Evolutionary conservation across 2,329 filamentous ascomycete genomes (phyloP).

Genomic region (Diaporthe vaccinii): DNA sequence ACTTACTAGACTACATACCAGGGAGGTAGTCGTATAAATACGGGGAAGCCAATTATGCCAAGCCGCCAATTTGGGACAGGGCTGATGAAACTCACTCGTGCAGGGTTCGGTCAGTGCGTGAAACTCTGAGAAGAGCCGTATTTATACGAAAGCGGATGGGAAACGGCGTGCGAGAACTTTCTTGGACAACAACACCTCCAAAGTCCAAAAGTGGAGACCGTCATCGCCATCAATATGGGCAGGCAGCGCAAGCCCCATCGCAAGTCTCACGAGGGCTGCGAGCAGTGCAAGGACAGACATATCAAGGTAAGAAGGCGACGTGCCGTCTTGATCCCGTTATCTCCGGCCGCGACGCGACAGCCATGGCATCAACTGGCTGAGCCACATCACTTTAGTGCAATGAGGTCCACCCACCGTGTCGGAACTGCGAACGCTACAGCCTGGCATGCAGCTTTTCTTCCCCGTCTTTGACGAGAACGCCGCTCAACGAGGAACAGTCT

Average conservation of each 20-base stretch:
- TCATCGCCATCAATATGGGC: neutral
- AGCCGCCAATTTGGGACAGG: neutral
- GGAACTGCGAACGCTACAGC: constrained; percentile 11
- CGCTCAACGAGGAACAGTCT: constrained; percentile 16
- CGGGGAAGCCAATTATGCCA: neutral
- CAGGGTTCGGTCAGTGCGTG: neutral
- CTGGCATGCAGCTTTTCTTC: constrained; percentile 12
- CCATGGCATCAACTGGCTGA: neutral
- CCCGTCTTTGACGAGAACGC: neutral
- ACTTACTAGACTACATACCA: neutral
- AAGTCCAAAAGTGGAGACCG: neutral
- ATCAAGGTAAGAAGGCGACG: constrained; percentile 4
- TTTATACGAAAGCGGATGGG: constrained; percentile 13
- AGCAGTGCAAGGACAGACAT: constrained; percentile 13
- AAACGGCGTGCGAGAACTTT: neutral
- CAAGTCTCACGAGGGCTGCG: constrained; percentile 3
- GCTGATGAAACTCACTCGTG: neutral
- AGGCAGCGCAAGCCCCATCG: neutral
- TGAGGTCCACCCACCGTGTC: constrained; percentile 2
- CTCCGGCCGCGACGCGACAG: neutral
- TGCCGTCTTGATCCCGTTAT: neutral
- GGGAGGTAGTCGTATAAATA: constrained; percentile 6
- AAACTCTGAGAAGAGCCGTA: neutral
- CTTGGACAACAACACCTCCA: neutral
- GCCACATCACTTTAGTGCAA: neutral